These are phyloP conservation scores for Calonectria pseudoreteaudii DNA, from an alignment of 2,329 filamentous ascomycete genomes.

Conservation along the genomic window DNA sequence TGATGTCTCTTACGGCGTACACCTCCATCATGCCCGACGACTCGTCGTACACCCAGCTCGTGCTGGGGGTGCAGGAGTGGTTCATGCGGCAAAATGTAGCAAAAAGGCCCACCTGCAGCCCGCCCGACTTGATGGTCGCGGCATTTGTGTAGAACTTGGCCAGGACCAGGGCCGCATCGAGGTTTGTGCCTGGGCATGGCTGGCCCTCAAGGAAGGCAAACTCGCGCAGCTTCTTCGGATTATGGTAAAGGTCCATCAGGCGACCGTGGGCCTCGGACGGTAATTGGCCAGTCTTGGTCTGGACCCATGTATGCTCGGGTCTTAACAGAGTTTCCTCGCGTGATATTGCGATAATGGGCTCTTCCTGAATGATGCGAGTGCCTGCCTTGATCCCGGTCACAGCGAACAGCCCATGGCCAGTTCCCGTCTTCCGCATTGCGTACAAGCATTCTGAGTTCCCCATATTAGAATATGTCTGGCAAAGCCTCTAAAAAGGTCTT, in stretches of 20 bases:
- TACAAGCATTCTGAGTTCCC: slow-evolving; percentile 3
- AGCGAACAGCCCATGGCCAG: slow-evolving; percentile 23
- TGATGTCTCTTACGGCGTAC: slow-evolving; percentile 23
- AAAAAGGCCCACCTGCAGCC: slow-evolving; percentile 20
- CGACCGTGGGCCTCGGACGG: background rate
- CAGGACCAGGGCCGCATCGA: slow-evolving; percentile 18
- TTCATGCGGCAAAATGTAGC: slow-evolving; percentile 28
- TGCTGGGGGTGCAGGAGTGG: slow-evolving; percentile 23
- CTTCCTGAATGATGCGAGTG: slow-evolving; percentile 21
- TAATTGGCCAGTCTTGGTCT: slow-evolving; percentile 13
- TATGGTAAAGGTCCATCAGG: slow-evolving; percentile 23
- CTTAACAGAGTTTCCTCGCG: slow-evolving; percentile 14
- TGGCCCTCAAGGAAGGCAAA: slow-evolving; percentile 16
- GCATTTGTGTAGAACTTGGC: slow-evolving; percentile 29
- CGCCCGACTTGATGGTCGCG: slow-evolving; percentile 15
- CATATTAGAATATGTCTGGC: background rate
- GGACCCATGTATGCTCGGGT: slow-evolving; percentile 17
- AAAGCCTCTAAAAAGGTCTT: background rate
- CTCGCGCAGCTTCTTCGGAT: slow-evolving; percentile 20
- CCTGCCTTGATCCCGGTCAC: slow-evolving; percentile 13
- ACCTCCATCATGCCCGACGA: slow-evolving; percentile 21
- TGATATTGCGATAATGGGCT: slow-evolving; percentile 18
- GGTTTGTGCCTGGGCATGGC: slow-evolving; percentile 9
- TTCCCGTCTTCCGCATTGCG: background rate
- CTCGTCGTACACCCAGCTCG: slow-evolving; percentile 24